Evolutionary conservation across 2,329 filamentous ascomycete genomes (phyloP), one percentile per base, ranked within the genome.

Genomic region (Fusarium redolens): DNA sequence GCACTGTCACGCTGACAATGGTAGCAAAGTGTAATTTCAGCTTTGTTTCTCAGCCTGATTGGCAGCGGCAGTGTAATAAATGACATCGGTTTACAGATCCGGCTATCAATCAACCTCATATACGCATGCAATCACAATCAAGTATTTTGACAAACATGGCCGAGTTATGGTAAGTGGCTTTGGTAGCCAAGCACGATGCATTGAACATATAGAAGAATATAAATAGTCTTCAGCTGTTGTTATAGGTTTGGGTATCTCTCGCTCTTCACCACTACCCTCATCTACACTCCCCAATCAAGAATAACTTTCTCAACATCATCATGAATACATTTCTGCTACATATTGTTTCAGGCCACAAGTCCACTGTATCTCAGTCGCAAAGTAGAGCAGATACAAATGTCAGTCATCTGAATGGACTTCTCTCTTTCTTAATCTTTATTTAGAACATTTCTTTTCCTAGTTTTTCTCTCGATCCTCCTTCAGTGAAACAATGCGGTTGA

Each of bases 401-500:
- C 22, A 17, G 18, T 18, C 33, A 14, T 38, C 33, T 50, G 18
- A 22, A 20, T 8, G 22, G n/a, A 20, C n/a, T 52, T 17, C 9
- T 31, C 37, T 43, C 22, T 62, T 50, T n/a, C 47, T 68, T n/a
- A 4, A 33, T 20, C 15, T 51, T 55, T 15, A 14, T 22, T 20
- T 55, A 58, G 35, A 28, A 14, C 48, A 38, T 44, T 51, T 43
- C 43, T 28, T 48, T 52, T 37, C 18, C 64, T 72, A 78, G 44
- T 76, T 80, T 86, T 95, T 95, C 62, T 90, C 90, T n/a, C 89
- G 85, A 79, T 97, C 94, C 83, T 97, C 95, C 85, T 97, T 97
- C 78, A 98, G 83, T 52, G 92, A 93, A 28, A 98, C 95, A 78
- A 98, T 98, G 57, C 94, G 89, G 84, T 98, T 98, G 35, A 98